Evolutionary conservation across 148 eudicot genomes (phyloP), one percentile per base, ranked within the genome.

Genomic region (Rhododendron williamsianum): DNA sequence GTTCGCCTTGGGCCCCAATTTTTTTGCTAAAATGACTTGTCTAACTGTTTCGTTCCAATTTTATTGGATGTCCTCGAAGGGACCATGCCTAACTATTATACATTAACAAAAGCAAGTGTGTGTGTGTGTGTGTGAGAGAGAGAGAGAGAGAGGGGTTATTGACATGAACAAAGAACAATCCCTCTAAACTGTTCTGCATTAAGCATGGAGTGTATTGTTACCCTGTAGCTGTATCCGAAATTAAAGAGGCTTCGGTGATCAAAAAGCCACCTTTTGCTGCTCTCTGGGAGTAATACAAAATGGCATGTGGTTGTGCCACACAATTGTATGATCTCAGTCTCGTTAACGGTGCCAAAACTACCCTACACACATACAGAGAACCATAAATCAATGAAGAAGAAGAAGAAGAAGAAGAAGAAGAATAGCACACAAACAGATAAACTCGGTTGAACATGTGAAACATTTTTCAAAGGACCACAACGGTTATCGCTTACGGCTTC

Each of bases 301-400:
- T 81, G 7, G 91, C 88, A 19, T 91, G 90, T 81, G 92, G 90
- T 82, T 91, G 92, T 65, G 94, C 90, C 23, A 92, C 78, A 45
- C 77, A 79, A 67, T 86, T 60, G 52, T 89, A 87, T 9, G 92
- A 92, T 65, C 93, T 80, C 15, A 78, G 38, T 63, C 93, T 87
- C 2, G 90, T 87, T 86, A 92, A 45, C 0, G 92, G 94, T 35
- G 94, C 91, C 88, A 92, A 65, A 71, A 92, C 93, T 48, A 92
- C 89, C 36, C 93, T 92, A 83, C 51, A 81, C 21, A 13, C 73
- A 82, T 45, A 51, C 35, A 33, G 12, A 63, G 21, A 81, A 35
- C 13, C 15, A 71, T 56, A 11, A 67, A 46, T 63, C 30, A 13
- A 71, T 71, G 76, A 11, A 54, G 25, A 43, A 23, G 3, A n/a